Conservation (phyloP, 441 rosid species). For the Erodium moschatum region DNA sequence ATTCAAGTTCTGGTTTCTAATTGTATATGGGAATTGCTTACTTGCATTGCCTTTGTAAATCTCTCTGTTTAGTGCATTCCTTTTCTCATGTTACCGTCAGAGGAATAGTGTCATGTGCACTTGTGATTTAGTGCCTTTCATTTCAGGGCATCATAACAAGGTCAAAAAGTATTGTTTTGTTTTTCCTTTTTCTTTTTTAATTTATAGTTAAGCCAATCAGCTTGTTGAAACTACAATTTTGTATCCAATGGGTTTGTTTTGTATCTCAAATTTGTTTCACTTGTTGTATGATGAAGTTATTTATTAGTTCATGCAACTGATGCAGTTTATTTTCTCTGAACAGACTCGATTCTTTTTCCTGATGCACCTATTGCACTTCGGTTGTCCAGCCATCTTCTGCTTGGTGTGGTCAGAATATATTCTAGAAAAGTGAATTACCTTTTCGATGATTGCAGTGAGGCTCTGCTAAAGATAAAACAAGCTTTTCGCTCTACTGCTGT, state of each 20-base stretch:
- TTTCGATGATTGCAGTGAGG: slow-evolving; percentile 99
- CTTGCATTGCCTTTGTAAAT: background rate
- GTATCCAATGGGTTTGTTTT: background rate
- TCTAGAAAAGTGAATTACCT: slow-evolving; percentile 97
- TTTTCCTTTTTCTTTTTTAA: background rate
- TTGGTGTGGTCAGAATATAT: slow-evolving; percentile 98
- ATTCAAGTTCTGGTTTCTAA: background rate
- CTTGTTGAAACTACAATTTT: background rate
- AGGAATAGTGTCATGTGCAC: background rate
- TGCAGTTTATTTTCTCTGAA: slow-evolving; percentile 16
- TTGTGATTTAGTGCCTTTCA: slow-evolving; percentile 6
- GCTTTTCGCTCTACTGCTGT: slow-evolving; percentile 98
- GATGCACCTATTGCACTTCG: slow-evolving; percentile 94
- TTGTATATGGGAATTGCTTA: background rate
- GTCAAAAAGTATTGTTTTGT: background rate
- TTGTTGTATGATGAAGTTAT: slow-evolving; percentile 6
- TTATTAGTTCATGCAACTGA: slow-evolving; percentile 13
- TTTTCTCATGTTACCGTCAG: background rate
- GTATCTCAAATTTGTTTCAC: slow-evolving; percentile 1
- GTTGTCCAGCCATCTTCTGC: slow-evolving; percentile 94
- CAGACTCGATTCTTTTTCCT: slow-evolving; percentile 98
- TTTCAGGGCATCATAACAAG: slow-evolving; percentile 4
- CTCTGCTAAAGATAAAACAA: slow-evolving; percentile 93
- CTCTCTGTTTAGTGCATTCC: background rate
- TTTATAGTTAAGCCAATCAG: background rate